Base-by-base conservation (phyloP, 352 stramenopile species). In the Phytophthora cactorum region DNA sequence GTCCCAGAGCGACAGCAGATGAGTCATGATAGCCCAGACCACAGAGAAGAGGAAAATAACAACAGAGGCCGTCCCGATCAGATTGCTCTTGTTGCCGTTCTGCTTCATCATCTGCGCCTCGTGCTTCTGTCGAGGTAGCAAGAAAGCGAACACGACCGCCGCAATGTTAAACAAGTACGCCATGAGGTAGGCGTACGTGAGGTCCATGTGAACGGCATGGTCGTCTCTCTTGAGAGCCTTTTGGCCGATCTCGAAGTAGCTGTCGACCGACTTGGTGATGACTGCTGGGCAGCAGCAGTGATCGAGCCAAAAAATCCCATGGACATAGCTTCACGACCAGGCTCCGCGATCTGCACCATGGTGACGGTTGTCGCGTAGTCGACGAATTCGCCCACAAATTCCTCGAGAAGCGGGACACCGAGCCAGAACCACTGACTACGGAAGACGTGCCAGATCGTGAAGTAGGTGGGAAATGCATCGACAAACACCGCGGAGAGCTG, bases 231-330 rank as follows among this genome's bases (percentile, higher is more conserved):
- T 61, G 29, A 71, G 57, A 22, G 41, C 63, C 12, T 58, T 62
- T 31, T 60, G 63, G 38, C 63, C 56, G 14, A 82, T 74, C 36
- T 77, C 72, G 32, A 87, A 78, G 67, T 75, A 72, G 43, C 53
- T 68, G 54, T 83, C 66, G 32, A 86, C 64, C 7, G 46, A 79
- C 66, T 86, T 86, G 49, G 65, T 78, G 29, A 84, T 72, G 51
- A 79, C 32, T 38, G 32, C 32, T 9, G 32, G 32, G 32, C 32
- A 12, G 32, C 32, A 38, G 32, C 32, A 38, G 32, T 38, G 6
- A 38, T 38, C 32, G 32, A 38, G 32, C 6, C 32, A 11, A 38
- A 1, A 0, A 38, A 38, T 0, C 32, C 32, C 32, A 38, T 38
- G 32, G 32, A 38, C 32, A 6, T 38, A 38, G 32, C 32, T 38